phyloP scores from a whole-genome alignment of 768 basidiomycete species.

The Trametes meyenii region DNA sequence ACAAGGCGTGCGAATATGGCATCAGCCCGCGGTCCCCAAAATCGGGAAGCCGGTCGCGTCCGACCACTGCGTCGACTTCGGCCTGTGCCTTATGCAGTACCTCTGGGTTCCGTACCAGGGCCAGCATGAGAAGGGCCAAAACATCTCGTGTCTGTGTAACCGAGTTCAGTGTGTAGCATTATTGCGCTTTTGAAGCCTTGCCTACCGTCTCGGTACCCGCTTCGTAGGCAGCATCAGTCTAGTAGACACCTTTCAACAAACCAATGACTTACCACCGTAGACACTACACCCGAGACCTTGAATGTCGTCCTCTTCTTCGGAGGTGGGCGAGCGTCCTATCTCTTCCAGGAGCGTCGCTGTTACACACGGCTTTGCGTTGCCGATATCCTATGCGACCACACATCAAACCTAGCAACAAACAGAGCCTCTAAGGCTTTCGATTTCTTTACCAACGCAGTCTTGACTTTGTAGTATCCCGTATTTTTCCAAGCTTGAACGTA shows the following conservation, averaged over 20 bases:
- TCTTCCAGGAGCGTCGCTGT: neutral
- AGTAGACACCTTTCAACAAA: neutral
- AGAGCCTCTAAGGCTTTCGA: too few species aligned
- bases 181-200: neutral
- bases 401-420: neutral
- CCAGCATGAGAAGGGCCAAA: neutral
- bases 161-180: too few species aligned
- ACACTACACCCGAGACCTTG: neutral
- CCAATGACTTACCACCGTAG: neutral
- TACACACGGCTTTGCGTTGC: neutral
- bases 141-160: too few species aligned
- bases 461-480: too few species aligned
- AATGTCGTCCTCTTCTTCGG: constrained; percentile 1
- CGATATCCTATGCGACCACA: neutral
- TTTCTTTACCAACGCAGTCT: too few species aligned
- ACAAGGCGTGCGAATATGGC: too few species aligned
- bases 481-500: too few species aligned
- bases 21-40: too few species aligned
- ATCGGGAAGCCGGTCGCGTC: too few species aligned
- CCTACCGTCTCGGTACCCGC: neutral
- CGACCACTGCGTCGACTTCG: too few species aligned
- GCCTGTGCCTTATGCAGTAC: too few species aligned
- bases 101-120: too few species aligned
- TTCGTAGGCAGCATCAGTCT: neutral
- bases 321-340: neutral